phyloP scores from a whole-genome alignment of 257 asterid genomes.

The Capsicum rhomboideum region DNA sequence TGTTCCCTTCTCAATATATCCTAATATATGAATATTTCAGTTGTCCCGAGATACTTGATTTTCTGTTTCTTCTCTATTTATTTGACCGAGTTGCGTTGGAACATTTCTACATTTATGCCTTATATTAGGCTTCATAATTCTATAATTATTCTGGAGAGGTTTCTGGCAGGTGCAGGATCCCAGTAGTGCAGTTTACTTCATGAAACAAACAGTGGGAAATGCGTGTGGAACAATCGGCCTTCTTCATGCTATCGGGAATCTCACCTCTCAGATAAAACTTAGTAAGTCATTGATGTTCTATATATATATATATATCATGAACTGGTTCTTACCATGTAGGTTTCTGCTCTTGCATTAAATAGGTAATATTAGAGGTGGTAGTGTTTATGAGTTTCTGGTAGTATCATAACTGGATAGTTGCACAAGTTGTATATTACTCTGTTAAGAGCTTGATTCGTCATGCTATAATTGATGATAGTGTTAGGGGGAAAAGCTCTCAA shows the following conservation, averaged over 20 bases:
- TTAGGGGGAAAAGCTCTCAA: not conserved
- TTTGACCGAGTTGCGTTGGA: not conserved
- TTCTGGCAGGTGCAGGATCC: slow-evolving; percentile 45
- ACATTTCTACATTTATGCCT: not conserved
- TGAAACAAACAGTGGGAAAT: slow-evolving; percentile 98
- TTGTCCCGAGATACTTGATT: not conserved
- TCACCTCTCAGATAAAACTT: slow-evolving; percentile 82
- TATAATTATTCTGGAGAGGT: slow-evolving; percentile 1
- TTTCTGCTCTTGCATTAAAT: not conserved
- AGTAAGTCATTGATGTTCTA: slow-evolving; percentile 32
- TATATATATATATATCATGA: not conserved
- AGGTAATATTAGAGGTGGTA: not conserved
- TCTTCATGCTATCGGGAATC: slow-evolving; percentile 91
- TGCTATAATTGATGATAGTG: not conserved
- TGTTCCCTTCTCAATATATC: not conserved
- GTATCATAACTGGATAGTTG: not conserved
- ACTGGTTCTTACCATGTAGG: not conserved
- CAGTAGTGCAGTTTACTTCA: slow-evolving; percentile 57
- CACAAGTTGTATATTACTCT: not conserved
- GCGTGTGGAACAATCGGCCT: slow-evolving; percentile 97
- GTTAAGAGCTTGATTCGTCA: not conserved
- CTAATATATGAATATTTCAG: not conserved
- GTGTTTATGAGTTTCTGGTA: not conserved
- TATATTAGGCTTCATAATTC: not conserved
- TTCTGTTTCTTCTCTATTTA: not conserved